Conservation (phyloP, 257 asterid species). For the Penstemon davidsonii region DNA sequence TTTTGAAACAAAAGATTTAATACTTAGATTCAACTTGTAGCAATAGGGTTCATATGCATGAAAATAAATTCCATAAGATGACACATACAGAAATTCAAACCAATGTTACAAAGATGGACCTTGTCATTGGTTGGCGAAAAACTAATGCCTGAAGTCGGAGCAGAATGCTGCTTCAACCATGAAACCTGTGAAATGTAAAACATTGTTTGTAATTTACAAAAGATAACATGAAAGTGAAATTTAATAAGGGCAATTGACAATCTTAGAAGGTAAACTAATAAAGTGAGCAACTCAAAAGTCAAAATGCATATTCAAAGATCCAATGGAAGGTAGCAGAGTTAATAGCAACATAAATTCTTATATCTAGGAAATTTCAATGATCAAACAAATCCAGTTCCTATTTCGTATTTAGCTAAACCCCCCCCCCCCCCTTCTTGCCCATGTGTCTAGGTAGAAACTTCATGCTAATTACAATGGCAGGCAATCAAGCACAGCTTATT, state of each 20-base stretch:
- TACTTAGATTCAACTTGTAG: slow-evolving; percentile 12
- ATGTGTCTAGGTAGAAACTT: too few species aligned
- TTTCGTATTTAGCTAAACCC: too few species aligned
- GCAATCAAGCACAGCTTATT: background rate
- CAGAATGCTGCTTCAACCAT: slow-evolving; percentile 97
- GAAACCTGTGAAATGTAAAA: slow-evolving; percentile 62
- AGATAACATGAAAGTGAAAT: background rate
- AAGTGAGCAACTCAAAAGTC: slow-evolving; percentile 4
- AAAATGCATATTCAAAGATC: slow-evolving; percentile 15
- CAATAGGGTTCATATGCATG: slow-evolving; percentile 19
- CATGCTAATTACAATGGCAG: too few species aligned
- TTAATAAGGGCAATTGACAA: slow-evolving; percentile 4
- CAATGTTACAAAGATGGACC: slow-evolving; percentile 48
- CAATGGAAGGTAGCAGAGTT: background rate
- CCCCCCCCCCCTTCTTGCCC: too few species aligned
- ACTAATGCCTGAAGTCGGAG: slow-evolving; percentile 91
- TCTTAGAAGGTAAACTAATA: slow-evolving; percentile 13
- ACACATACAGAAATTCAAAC: slow-evolving; percentile 8
- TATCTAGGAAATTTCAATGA: background rate
- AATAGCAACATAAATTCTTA: background rate
- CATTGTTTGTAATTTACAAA: slow-evolving; percentile 7
- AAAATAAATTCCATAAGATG: slow-evolving; percentile 9
- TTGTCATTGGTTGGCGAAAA: slow-evolving; percentile 96
- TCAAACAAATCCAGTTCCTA: too few species aligned
- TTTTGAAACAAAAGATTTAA: slow-evolving; percentile 9